These are phyloP conservation scores for Lactarius sanguifluus DNA, from an alignment of 768 basidiomycete genomes.

Conservation along the genomic window DNA sequence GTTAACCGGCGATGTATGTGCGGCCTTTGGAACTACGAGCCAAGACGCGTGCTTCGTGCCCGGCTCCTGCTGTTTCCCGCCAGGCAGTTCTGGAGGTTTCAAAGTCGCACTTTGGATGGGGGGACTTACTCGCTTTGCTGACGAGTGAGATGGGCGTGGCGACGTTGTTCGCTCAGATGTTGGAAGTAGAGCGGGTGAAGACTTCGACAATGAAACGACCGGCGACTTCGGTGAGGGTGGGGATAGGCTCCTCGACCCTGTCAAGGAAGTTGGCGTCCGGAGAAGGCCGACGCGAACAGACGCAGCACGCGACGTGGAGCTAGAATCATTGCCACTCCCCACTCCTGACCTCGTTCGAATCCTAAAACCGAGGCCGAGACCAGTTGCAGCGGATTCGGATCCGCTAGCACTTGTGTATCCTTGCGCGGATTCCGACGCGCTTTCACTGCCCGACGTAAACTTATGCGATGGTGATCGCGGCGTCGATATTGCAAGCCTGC, in stretches of 20 bases:
- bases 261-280: constrained; percentile 17
- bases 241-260: constrained; percentile 9
- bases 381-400: constrained; percentile 24
- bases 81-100: constrained; percentile 1
- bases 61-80: constrained; percentile 13
- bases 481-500: constrained; percentile 23
- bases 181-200: constrained; percentile 11
- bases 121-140: constrained; percentile 19
- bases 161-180: constrained; percentile 16
- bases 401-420: constrained; percentile 26
- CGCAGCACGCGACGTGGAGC: constrained; percentile 14
- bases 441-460: constrained; percentile 24
- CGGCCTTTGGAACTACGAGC: constrained; percentile 23
- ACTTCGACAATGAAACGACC: not conserved
- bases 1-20: not conserved
- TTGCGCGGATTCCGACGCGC: constrained; percentile 23
- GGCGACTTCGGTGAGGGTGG: constrained; percentile 16
- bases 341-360: constrained; percentile 19
- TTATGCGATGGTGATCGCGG: constrained; percentile 18
- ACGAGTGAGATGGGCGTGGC: constrained; percentile 9
- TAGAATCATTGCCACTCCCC: constrained; percentile 3
- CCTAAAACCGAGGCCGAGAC: constrained; percentile 27
- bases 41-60: constrained; percentile 24
- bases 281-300: constrained; percentile 23
- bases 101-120: constrained; percentile 12